Conservation (phyloP, 768 basidiomycete species). For the Termitomyces sp. region DNA sequence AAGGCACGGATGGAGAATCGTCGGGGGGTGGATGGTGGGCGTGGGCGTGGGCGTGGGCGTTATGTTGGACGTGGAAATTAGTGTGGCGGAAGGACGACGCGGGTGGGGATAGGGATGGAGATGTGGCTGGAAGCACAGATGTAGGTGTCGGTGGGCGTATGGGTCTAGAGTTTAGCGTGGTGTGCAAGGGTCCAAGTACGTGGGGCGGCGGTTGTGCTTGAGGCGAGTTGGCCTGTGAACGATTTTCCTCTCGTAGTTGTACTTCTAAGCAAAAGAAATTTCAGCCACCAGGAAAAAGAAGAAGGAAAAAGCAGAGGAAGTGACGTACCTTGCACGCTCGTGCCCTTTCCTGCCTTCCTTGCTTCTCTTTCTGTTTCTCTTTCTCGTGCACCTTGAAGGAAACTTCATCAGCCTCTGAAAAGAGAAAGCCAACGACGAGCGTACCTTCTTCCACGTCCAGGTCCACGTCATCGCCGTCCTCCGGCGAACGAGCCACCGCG, state of each 20-base stretch:
- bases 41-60: background rate
- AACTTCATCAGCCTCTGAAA: background rate
- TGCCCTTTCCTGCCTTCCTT: too few species aligned
- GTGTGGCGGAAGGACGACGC: too few species aligned
- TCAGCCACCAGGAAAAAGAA: too few species aligned
- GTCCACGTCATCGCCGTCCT: background rate
- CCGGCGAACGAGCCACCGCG: background rate
- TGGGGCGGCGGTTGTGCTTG: too few species aligned
- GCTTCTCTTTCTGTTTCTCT: too few species aligned
- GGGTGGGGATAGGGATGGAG: background rate
- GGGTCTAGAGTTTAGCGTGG: too few species aligned
- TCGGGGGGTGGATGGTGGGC: background rate
- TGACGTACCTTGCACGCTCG: background rate
- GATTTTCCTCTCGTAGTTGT: too few species aligned
- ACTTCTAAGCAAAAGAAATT: too few species aligned
- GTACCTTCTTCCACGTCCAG: too few species aligned
- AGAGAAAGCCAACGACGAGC: background rate
- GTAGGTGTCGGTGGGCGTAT: background rate
- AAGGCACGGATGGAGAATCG: constrained; percentile 42
- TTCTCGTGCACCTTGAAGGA: background rate
- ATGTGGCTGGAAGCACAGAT: background rate
- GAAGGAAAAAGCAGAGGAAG: background rate
- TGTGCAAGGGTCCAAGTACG: too few species aligned
- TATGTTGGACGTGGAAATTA: background rate
- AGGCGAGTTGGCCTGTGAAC: too few species aligned